Base-by-base conservation (phyloP, 495 filamentous ascomycete genomes). In the Podospora fimiseda region DNA sequence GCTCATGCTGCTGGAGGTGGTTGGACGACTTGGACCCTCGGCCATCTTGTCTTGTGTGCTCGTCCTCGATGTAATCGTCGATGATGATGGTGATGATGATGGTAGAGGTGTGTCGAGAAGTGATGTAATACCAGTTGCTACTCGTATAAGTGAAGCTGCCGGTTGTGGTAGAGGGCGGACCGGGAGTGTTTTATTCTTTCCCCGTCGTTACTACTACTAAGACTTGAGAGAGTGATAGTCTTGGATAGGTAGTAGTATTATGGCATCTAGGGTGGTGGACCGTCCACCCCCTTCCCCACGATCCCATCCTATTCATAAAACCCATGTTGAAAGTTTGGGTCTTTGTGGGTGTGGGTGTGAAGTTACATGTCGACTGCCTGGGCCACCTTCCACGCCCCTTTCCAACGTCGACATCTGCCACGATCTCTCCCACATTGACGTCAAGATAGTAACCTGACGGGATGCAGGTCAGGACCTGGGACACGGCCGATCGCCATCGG, bases 391-490 rank as follows among this genome's bases (percentile, higher is more conserved):
- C 42, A 44, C 42, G 42, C 42, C 42, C 18, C 42, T 22, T 44
- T 44, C 42, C 22, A 11, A 33, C 39, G 86, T 99, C 39, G 94
- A 93, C 33, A 86, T 97, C 51, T 88, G 87, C 21, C 94, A 99
- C 68, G 93, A 99, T 67, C 80, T 96, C 13, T 95, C 97, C 70
- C 94, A 99, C 69, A 94, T 99, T 99, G 93, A 94, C 85, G 93
- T 46, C 94, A 99, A 75, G 97, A 33, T 33, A 33, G 27, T 11
- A 11, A 6, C 27, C 11, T 33, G 27, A 11, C n/a, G 27, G 11
- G 27, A 33, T 33, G 27, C 27, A 33, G 11, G 27, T 6, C 27
- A 33, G 5, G 27, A n/a, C n/a, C n/a, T n/a, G n/a, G n/a, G n/a
- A 6, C 27, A 33, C 27, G 27, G 27, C 27, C 27, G 27, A 33